Evolutionary conservation across 441 rosid genomes (phyloP), one percentile per base, ranked within the genome.

Genomic region (Syzygium syzygioides): DNA sequence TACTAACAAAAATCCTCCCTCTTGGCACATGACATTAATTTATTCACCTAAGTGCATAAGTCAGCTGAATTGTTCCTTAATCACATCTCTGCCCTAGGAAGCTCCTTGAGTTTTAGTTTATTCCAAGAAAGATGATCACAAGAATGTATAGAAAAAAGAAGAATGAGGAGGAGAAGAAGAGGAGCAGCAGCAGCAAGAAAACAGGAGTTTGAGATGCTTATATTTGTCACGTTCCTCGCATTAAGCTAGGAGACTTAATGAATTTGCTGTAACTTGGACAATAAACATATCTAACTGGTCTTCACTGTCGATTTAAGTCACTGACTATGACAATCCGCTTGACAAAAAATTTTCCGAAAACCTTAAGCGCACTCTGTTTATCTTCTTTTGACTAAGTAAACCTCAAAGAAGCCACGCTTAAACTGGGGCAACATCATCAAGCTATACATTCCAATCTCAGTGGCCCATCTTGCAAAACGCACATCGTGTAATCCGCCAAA

Each of bases 1-100:
- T 5, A 53, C 83, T 41, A 76, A 76, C 52, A 20, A 41, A 23
- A 3, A 0, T 0, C 0, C 41, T 71, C 52, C 52, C 48, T 76
- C 17, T 76, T 23, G 83, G 52, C 52, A 45, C 83, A 37, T 76
- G n/a, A 76, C 83, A 41, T 41, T 76, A 12, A 41, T 20, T 41
- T 76, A 41, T 76, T 41, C 30, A n/a, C n/a, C 5, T 14, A 6
- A 14, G 83, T 12, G 52, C 53, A 23, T 12, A 9, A 76, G n/a
- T 41, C n/a, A 20, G 48, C 83, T 13, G 83, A 41, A 41, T 41
- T 23, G 52, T 76, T 41, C 52, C 83, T 41, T 12, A 52, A 76
- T 76, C 83, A 25, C 83, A 41, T 76, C 18, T 41, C 52, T 76
- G 18, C 52, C 83, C 4, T 41, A 5, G 52, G 83, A 76, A 76